Conservation (phyloP, 2,329 filamentous ascomycete species). For the Aspergillus puulaauensis region DNA sequence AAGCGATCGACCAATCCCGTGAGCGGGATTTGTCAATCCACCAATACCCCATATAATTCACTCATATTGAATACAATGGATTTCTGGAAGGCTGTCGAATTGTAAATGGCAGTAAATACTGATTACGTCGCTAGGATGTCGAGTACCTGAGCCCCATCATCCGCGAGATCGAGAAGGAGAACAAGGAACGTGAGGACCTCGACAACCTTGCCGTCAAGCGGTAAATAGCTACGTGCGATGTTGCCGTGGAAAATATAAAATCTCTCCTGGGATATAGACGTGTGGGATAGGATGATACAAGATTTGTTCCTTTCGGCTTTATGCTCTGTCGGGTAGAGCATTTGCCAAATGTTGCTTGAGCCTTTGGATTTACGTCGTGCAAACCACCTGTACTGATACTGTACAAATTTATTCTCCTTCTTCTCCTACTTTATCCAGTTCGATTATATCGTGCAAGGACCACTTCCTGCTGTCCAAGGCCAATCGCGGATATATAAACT, state of each 20-base stretch:
- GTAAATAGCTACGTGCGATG: slow-evolving; percentile 29
- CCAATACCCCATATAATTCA: slow-evolving; percentile 3
- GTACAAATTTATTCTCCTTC: slow-evolving; percentile 42
- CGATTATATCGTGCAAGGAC: neutral
- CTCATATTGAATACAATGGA: neutral
- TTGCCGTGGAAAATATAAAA: slow-evolving; percentile 22
- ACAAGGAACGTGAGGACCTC: slow-evolving; percentile 66
- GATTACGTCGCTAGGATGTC: slow-evolving; percentile 53
- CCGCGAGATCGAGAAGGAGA: slow-evolving; percentile 66
- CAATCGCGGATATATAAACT: neutral
- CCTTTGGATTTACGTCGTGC: slow-evolving; percentile 23
- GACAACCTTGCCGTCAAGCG: slow-evolving; percentile 63
- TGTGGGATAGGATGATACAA: slow-evolving; percentile 21
- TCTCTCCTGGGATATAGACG: slow-evolving; percentile 17
- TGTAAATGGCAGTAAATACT: neutral
- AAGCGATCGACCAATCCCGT: slow-evolving; percentile 34
- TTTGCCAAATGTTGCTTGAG: slow-evolving; percentile 23
- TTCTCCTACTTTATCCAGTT: slow-evolving; percentile 14
- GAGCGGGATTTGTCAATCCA: slow-evolving; percentile 35
- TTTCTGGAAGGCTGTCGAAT: neutral
- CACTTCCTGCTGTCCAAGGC: neutral
- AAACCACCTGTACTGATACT: slow-evolving; percentile 40
- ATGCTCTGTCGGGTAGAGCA: slow-evolving; percentile 20
- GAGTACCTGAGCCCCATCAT: slow-evolving; percentile 68
- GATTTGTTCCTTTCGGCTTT: slow-evolving; percentile 21